Evolutionary conservation across 768 basidiomycete species (phyloP), one percentile per base, ranked within the genome.

Genomic region (Lactarius quietus): DNA sequence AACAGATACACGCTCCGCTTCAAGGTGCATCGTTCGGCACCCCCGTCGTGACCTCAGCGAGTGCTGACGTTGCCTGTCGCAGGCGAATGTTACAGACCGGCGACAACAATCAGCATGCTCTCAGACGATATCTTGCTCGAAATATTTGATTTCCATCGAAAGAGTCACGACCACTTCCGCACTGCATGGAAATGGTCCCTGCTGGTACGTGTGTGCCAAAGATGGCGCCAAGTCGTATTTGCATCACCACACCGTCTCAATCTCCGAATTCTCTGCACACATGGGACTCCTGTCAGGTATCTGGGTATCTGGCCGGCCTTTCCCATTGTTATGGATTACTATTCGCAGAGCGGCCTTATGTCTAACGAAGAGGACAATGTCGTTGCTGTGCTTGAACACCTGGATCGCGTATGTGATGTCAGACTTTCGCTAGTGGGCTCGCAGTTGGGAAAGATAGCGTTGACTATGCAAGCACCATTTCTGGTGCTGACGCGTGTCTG

Each of bases 321-420:
- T 10, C 43, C 43, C 10, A n/a, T 45, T 9, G n/a, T 45, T 8
- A 8, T 45, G 1, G 20, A 45, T n/a, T n/a, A n/a, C 43, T 10
- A 45, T n/a, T n/a, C n/a, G 6, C 2, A 8, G 43, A n/a, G 20
- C 7, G 1, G 6, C 20, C 1, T n/a, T 3, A n/a, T 0, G 6
- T 20, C n/a, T 1, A n/a, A 20, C 7, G n/a, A 20, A 8, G 43
- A 45, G n/a, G 43, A 9, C n/a, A 10, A 20, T 7, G 43, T 4
- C 43, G 20, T 45, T 10, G n/a, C 43, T 20, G 43, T 20, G 10
- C 43, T 45, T 1, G 18, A 9, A 3, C n/a, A 45, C 43, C n/a
- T 20, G 6, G 43, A 45, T 45, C 20, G 43, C 4, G n/a, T 45
- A 1, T n/a, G 43, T n/a, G 3, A 45, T 45, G 1, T 45, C 43